phyloP scores from a whole-genome alignment of 2,329 filamentous ascomycete species.

The Colletotrichum sp. region DNA sequence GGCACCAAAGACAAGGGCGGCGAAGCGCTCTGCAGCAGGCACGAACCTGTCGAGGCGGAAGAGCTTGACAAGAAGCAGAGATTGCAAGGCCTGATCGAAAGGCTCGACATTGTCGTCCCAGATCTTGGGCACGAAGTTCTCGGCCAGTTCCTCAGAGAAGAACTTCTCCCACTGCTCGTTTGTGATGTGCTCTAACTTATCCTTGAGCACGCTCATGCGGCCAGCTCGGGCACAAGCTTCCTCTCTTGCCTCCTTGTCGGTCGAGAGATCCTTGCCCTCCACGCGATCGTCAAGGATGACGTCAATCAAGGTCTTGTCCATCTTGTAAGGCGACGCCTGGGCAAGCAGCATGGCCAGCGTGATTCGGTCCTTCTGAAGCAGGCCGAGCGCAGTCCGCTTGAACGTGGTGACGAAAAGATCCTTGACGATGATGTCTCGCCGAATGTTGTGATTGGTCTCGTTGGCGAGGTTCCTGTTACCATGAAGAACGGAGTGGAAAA shows the following conservation, averaged over 20 bases:
- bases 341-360: conserved; percentile 94
- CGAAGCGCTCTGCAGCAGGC: conserved; percentile 90
- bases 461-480: conserved; percentile 75
- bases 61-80: conserved; percentile 90
- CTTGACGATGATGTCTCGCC: conserved; percentile 88
- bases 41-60: conserved; percentile 97
- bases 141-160: conserved; percentile 83
- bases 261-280: conserved; percentile 80
- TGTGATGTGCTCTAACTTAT: conserved; percentile 67
- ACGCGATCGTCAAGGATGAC: conserved; percentile 80
- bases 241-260: conserved; percentile 65
- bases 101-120: conserved; percentile 70
- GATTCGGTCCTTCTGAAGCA: conserved; percentile 93
- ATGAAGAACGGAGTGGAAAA: conserved; percentile 91
- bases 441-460: conserved; percentile 76
- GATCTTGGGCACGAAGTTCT: conserved; percentile 78
- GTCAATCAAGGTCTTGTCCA: conserved; percentile 91
- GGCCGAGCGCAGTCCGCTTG: conserved; percentile 88
- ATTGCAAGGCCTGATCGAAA: conserved; percentile 78
- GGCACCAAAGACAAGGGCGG: conserved; percentile 81
- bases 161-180: conserved; percentile 79
- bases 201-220: conserved; percentile 76
- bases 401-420: conserved; percentile 92
- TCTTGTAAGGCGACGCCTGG: conserved; percentile 93
- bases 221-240: conserved; percentile 72